Conservation (phyloP, 73 alveolate species). For the Paramecium bursaria region DNA sequence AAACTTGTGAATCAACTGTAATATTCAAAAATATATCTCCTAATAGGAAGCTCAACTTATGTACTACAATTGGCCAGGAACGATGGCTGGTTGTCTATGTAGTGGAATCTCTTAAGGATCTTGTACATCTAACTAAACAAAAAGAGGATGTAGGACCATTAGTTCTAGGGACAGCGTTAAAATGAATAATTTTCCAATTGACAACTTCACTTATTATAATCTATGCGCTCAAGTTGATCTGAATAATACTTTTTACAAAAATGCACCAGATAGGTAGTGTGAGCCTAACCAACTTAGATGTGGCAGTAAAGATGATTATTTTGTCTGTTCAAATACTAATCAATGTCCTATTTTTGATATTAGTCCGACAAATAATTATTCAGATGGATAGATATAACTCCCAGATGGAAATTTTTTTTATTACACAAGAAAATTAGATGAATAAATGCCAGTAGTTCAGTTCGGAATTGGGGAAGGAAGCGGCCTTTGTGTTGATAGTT, state of each 20-base stretch:
- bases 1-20: too few relatives aligned
- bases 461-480: background rate
- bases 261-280: background rate
- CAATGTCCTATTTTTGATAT: slow-evolving; percentile 5
- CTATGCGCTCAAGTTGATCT: too few relatives aligned
- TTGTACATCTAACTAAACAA: too few relatives aligned
- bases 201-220: too few relatives aligned
- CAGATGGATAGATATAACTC: too few relatives aligned
- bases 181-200: too few relatives aligned
- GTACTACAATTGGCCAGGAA: slow-evolving; percentile 25
- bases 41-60: background rate
- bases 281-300: background rate
- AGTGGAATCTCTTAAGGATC: too few relatives aligned
- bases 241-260: background rate
- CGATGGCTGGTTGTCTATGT: slow-evolving; percentile 3
- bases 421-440: background rate
- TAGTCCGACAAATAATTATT: background rate
- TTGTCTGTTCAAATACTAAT: background rate
- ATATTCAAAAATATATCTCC: too few relatives aligned
- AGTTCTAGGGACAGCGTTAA: too few relatives aligned
- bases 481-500: background rate
- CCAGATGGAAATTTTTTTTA: background rate
- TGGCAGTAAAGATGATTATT: background rate
- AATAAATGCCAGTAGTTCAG: background rate
- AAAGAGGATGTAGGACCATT: too few relatives aligned